A percentile compares a stretch with the other conserved stretches of the same genome.
phyloP scores from a whole-genome alignment of 495 filamentous ascomycete genomes.

The Penicillium parvum region DNA sequence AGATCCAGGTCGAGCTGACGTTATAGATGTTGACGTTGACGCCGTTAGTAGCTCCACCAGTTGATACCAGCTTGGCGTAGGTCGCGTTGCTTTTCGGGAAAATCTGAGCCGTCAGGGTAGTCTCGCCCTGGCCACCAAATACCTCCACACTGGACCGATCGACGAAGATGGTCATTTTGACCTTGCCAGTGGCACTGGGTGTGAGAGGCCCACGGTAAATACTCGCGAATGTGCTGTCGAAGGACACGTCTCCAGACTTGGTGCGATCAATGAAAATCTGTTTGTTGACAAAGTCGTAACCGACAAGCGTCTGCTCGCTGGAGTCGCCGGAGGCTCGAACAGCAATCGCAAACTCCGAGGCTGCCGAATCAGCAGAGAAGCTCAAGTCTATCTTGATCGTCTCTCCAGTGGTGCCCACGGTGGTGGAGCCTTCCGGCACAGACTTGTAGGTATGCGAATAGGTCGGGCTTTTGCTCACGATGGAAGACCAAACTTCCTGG shows the following conservation, averaged over 20 bases:
- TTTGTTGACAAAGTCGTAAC: constrained; percentile 41
- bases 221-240: constrained; percentile 25
- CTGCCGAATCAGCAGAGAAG: constrained; percentile 13
- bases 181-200: constrained; percentile 7
- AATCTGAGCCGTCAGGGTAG: constrained; percentile 10
- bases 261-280: constrained; percentile 28
- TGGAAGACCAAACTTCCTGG: constrained; percentile 10
- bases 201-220: constrained; percentile 22
- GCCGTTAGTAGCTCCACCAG: constrained; percentile 13
- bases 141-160: constrained; percentile 31
- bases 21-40: too few relatives aligned
- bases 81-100: constrained; percentile 25
- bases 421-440: constrained; percentile 9
- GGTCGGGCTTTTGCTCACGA: constrained; percentile 1
- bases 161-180: constrained; percentile 21
- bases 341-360: constrained; percentile 21
- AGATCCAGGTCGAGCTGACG: too few relatives aligned
- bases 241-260: constrained; percentile 18
- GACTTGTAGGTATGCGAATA: constrained; percentile 7
- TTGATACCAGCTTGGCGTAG: constrained; percentile 21
- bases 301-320: constrained; percentile 35
- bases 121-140: constrained; percentile 26
- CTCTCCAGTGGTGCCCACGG: constrained; percentile 13
- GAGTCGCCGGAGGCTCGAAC: constrained; percentile 22
- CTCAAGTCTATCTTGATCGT: constrained; percentile 19